phyloP scores from a whole-genome alignment of 2,329 filamentous ascomycete species.

The Arthroderma sp. region DNA sequence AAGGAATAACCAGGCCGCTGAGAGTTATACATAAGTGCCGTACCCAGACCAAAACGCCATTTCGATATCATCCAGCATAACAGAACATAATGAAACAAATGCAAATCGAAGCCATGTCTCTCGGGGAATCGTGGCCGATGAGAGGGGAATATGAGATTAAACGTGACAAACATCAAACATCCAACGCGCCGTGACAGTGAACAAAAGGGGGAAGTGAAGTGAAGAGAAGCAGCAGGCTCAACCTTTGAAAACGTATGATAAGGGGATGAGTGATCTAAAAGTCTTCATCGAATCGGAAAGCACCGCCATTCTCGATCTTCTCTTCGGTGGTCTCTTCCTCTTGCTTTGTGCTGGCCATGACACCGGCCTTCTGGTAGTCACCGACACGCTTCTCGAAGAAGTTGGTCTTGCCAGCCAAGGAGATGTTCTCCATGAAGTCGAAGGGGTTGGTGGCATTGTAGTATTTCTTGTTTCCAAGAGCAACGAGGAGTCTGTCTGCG shows the following conservation, averaged over 20 bases:
- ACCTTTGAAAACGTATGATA: constrained; percentile 11
- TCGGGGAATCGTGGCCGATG: constrained; percentile 1
- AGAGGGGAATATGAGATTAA: not conserved
- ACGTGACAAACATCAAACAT: not conserved
- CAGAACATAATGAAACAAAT: constrained; percentile 2
- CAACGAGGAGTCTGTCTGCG: constrained; percentile 81
- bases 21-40: not conserved
- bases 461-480: constrained; percentile 85
- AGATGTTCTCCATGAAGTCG: constrained; percentile 99
- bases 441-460: constrained; percentile 94
- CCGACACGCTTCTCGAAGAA: constrained; percentile 99
- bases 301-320: constrained; percentile 39
- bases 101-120: constrained; percentile 5
- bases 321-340: constrained; percentile 43
- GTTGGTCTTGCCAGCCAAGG: constrained; percentile 97
- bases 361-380: constrained; percentile 98
- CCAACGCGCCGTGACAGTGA: constrained; percentile 11
- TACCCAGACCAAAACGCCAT: constrained; percentile 6
- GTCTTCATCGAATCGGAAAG: constrained; percentile 92
- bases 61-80: constrained; percentile 5
- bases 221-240: constrained; percentile 11
- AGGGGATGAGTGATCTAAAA: constrained; percentile 50
- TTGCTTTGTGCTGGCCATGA: constrained; percentile 86
- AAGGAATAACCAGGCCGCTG: constrained; percentile 3
- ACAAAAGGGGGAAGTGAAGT: constrained; percentile 15